Evolutionary conservation across 208 protist genomes (phyloP), one percentile per base, ranked within the genome.

Genomic region (Wallacemonas sp.): DNA sequence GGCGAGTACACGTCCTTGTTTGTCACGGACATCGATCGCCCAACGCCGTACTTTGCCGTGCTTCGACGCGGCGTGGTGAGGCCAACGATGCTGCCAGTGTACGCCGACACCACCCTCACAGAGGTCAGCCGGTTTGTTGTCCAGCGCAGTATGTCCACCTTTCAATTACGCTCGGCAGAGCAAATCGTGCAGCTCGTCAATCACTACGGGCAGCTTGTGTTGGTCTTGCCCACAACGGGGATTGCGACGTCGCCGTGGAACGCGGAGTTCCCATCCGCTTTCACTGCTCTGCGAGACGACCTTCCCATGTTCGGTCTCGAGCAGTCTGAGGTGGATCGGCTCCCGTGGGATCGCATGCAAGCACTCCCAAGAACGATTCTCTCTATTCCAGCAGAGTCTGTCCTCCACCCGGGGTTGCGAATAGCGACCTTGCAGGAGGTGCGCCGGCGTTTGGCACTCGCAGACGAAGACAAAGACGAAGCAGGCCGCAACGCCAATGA

Each of bases 1-100:
- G 31, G 51, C 12, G 21, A 27, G 26, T 39, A 39, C 14, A 11
- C 30, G 30, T 58, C 31, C 11, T 8, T 39, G 4, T 58, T 30
- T n/a, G 2, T 58, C 2, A 26, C 41, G 2, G 51, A 58, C 22
- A 26, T 21, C 8, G 28, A 9, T n/a, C 51, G 28, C 15, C 30
- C 28, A 2, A 54, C 42, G 26, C 61, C 61, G 61, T 38, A 42
- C 38, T 66, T 66, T 66, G 45, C 41, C 3, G 14, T 66, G 45
- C 17, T 66, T 28, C 42, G 61, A 42, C 14, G 24, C 31, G 28
- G 45, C n/a, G 45, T 22, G 5, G 19, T 66, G 11, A 22, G 45
- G 14, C 27, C 61, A 21, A 33, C 21, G 5, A 4, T 8, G 8
- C 27, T 56, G 15, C 38, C 46, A 19, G 28, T 56, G 36, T 38